phyloP scores from a whole-genome alignment of 345 rosid genomes.

The Abelmoschus esculentus region DNA sequence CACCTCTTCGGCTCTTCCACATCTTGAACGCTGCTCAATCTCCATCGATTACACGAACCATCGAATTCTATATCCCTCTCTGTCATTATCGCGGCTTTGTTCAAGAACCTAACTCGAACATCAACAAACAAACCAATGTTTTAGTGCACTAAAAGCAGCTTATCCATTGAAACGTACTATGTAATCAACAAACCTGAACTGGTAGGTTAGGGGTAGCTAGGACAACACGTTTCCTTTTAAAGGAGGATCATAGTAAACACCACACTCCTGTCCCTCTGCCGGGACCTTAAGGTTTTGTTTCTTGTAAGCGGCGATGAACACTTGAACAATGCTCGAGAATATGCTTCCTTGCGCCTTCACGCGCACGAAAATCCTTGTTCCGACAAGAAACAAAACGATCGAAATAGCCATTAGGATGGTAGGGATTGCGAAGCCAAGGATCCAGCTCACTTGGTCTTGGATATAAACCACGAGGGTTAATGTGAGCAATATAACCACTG shows the following conservation, averaged over 20 bases:
- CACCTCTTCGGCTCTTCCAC: conserved; percentile 66
- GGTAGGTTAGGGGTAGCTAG: conserved; percentile 53
- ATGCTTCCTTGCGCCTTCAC: conserved; percentile 68
- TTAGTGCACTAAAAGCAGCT: not conserved
- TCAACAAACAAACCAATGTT: not conserved
- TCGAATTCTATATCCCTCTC: conserved; percentile 42
- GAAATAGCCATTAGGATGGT: conserved; percentile 52
- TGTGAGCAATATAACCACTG: conserved; percentile 54
- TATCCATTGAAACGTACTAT: no score
- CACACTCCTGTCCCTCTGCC: conserved; percentile 20
- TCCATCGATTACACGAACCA: conserved; percentile 39
- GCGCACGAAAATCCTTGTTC: conserved; percentile 51
- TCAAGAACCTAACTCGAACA: conserved; percentile 38
- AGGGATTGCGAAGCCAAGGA: conserved; percentile 58
- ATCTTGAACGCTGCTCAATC: conserved; percentile 52
- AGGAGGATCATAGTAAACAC: conserved; percentile 47
- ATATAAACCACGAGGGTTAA: conserved; percentile 59
- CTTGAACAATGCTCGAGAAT: conserved; percentile 46
- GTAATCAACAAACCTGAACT: conserved; percentile 36
- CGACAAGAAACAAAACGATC: conserved; percentile 41
- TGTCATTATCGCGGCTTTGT: conserved; percentile 49
- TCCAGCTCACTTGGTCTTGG: conserved; percentile 70
- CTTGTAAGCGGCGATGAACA: conserved; percentile 36
- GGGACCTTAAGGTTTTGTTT: conserved; percentile 39
- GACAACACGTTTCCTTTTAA: conserved; percentile 20